Conservation (phyloP, 441 rosid species). For the Euphorbia neoarborescens region DNA sequence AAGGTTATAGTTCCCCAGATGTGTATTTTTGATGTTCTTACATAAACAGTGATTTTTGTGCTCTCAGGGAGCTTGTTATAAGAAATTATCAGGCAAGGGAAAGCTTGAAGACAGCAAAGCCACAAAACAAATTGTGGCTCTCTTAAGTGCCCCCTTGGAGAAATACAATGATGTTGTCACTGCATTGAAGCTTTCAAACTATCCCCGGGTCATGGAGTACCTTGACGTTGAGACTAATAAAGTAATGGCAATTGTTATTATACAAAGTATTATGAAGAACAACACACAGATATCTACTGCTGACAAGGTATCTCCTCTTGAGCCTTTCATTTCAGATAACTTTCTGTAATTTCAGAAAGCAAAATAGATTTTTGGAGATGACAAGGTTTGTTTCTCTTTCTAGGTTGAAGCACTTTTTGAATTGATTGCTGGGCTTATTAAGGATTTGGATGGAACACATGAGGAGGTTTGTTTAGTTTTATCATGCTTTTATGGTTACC, state of each 20-base stretch:
- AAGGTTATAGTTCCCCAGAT: neutral
- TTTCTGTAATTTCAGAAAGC: conserved; percentile 6
- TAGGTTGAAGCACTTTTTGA: conserved; percentile 91
- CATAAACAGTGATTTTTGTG: conserved; percentile 9
- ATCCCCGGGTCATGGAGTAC: conserved; percentile 75
- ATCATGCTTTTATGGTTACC: conserved; percentile 5
- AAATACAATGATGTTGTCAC: conserved; percentile 89
- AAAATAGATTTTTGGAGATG: neutral
- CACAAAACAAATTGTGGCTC: conserved; percentile 86
- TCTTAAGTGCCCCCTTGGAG: conserved; percentile 94
- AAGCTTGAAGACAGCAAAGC: conserved; percentile 79
- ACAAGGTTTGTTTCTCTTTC: conserved; percentile 13
- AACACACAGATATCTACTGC: conserved; percentile 63
- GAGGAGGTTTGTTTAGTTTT: conserved; percentile 50
- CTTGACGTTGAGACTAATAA: conserved; percentile 83
- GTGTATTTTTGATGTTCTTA: conserved; percentile 1
- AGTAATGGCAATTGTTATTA: conserved; percentile 85
- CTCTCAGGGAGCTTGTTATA: conserved; percentile 84
- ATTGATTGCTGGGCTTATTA: conserved; percentile 79
- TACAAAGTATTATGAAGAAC: conserved; percentile 94
- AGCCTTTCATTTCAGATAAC: conserved; percentile 18
- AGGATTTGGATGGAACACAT: conserved; percentile 65
- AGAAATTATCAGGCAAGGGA: conserved; percentile 63
- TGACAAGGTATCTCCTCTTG: conserved; percentile 50
- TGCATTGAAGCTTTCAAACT: conserved; percentile 79